phyloP scores from a whole-genome alignment of 305 asterid genomes.

The Solanum hybrid region DNA sequence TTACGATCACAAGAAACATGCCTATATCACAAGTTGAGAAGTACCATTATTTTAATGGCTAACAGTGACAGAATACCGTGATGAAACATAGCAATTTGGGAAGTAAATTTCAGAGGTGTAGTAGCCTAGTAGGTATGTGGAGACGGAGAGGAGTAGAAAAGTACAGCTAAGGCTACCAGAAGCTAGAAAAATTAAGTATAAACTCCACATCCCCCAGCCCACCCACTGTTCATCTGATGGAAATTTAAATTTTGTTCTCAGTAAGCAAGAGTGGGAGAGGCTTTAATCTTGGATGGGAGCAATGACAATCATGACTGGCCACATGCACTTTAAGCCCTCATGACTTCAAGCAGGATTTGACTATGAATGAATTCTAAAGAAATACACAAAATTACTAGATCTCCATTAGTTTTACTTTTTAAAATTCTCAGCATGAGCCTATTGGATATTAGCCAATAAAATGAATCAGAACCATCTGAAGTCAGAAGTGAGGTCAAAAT shows the following conservation, averaged over 20 bases:
- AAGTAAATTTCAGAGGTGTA: neutral
- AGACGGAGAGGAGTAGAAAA: neutral
- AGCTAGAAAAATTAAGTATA: neutral
- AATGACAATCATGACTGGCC: neutral
- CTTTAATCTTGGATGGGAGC: neutral
- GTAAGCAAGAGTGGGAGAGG: neutral
- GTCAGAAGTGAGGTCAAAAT: neutral
- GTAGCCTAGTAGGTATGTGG: neutral
- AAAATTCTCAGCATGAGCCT: neutral
- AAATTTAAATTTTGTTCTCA: neutral
- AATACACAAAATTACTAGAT: neutral
- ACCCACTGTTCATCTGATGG: neutral
- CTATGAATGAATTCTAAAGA: neutral
- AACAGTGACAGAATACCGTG: neutral
- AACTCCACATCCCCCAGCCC: neutral
- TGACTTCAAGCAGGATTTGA: neutral
- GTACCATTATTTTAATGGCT: neutral
- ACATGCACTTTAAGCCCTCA: neutral
- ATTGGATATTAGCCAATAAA: neutral
- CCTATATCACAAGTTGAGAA: neutral
- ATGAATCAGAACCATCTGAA: slow-evolving; percentile 1
- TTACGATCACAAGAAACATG: neutral
- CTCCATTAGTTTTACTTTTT: neutral
- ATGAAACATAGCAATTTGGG: neutral
- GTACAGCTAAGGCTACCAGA: neutral